Base-by-base conservation (phyloP, 2,329 filamentous ascomycete species). In the Penicillium freii region DNA sequence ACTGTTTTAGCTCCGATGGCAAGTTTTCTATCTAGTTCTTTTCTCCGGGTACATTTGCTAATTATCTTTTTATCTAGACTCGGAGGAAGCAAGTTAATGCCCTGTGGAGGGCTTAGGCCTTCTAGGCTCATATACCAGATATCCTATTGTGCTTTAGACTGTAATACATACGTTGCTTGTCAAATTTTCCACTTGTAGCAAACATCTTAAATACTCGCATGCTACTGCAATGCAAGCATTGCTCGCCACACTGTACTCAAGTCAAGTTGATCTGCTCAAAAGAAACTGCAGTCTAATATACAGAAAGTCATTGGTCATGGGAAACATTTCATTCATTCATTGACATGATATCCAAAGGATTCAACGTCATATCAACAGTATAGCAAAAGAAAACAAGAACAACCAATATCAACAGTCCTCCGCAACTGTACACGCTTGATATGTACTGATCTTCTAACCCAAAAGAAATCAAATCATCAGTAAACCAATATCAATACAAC, bases 1-100 rank as follows among this genome's bases (percentile, higher is more conserved):
- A 74, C 87, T 62, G 84, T 90, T 55, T 79, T 97, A 69, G 87
- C 87, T 52, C 94, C 94, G 29, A 86, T 97, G 84, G 94, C 96
- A 81, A 80, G 89, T 63, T 52, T 13, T 17, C 31, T 42, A 2
- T 13, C 39, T 48, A 13, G 7, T 38, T 21, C n/a, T 10, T 39
- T n/a, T 21, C 13, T 39, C 56, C 39, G 19, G 36, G 54, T 60
- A 47, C 13, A 7, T 36, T 25, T 51, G 21, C 59, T 66, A 62
- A 67, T 31, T 31, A 4, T 3, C 13, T 43, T 9, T 36, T 9
- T 23, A 29, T 31, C 6, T 38, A 67, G 65, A 31, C 52, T 38
- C 64, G 65, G 38, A 65, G 56, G 33, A 67, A 66, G 57, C 65
- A 67, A 50, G 64, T 66, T 43, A 65, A 67, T 44, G 56, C 58